phyloP scores from a whole-genome alignment of 176 grass and related monocot species.

The Echinochloa phyllopogon region DNA sequence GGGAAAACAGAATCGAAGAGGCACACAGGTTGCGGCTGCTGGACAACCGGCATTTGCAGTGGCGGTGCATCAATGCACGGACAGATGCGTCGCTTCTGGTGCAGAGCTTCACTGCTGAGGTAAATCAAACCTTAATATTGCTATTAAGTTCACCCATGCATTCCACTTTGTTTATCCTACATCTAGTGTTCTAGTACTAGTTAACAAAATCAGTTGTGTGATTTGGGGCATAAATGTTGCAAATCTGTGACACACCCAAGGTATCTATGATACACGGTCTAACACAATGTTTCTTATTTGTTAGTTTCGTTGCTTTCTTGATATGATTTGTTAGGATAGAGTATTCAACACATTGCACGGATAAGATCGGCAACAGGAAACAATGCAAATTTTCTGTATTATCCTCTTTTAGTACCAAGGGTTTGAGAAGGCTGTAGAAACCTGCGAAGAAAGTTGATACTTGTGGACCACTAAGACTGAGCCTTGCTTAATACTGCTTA shows the following conservation, averaged over 20 bases:
- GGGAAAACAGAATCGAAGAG: constrained; percentile 91
- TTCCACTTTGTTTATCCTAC: constrained; percentile 13
- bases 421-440: background rate
- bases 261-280: background rate
- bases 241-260: background rate
- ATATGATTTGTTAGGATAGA: background rate
- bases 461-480: background rate
- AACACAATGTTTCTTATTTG: background rate
- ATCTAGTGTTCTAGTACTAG: background rate
- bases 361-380: background rate
- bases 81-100: constrained; percentile 58
- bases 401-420: background rate
- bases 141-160: background rate
- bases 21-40: constrained; percentile 86
- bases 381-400: background rate
- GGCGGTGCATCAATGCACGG: constrained; percentile 84
- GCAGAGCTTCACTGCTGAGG: constrained; percentile 84
- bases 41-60: constrained; percentile 90
- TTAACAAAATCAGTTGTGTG: background rate
- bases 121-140: constrained; percentile 43
- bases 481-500: background rate
- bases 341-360: background rate
- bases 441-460: background rate
- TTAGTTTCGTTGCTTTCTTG: background rate
- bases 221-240: constrained; percentile 12